Percentiles rank a stretch among this genome's conserved stretches.
phyloP scores from a whole-genome alignment of 2,329 filamentous ascomycete genomes.

The Aspergillus luchuensis region DNA sequence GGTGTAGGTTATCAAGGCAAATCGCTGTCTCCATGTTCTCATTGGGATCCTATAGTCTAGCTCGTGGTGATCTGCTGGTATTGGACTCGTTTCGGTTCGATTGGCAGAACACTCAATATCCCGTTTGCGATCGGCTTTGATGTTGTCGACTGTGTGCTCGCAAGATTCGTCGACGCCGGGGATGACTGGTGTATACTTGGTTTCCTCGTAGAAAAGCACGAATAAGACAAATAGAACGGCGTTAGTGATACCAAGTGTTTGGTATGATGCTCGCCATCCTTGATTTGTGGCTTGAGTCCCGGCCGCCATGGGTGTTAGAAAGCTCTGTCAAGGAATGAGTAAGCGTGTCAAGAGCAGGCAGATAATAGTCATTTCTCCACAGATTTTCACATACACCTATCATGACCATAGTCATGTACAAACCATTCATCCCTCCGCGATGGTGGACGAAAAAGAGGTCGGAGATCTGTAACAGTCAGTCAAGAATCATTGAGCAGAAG shows the following conservation, averaged over 20 bases:
- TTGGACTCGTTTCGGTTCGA: constrained; percentile 10
- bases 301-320: constrained; percentile 38
- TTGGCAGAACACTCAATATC: constrained; percentile 2
- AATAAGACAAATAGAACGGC: constrained; percentile 32
- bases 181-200: constrained; percentile 32
- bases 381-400: constrained; percentile 38
- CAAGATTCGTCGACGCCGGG: constrained; percentile 11
- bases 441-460: constrained; percentile 56
- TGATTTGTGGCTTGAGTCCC: constrained; percentile 36
- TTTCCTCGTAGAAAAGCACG: constrained; percentile 42
- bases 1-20: constrained; percentile 29
- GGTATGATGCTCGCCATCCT: constrained; percentile 41
- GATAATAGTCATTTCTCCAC: constrained; percentile 12
- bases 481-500: not conserved
- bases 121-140: constrained; percentile 13
- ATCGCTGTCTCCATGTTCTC: constrained; percentile 30
- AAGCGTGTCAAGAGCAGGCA: not conserved
- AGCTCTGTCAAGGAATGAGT: constrained; percentile 24
- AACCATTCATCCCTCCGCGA: constrained; percentile 53
- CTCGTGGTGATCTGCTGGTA: constrained; percentile 21
- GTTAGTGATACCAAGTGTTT: constrained; percentile 38
- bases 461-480: constrained; percentile 34
- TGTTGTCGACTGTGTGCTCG: not conserved
- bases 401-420: constrained; percentile 50
- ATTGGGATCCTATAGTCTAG: constrained; percentile 31